A percentile compares a stretch with the other conserved stretches of the same genome.
phyloP scores from a whole-genome alignment of 306 rosid species.

The Echinosophora koreensis region DNA sequence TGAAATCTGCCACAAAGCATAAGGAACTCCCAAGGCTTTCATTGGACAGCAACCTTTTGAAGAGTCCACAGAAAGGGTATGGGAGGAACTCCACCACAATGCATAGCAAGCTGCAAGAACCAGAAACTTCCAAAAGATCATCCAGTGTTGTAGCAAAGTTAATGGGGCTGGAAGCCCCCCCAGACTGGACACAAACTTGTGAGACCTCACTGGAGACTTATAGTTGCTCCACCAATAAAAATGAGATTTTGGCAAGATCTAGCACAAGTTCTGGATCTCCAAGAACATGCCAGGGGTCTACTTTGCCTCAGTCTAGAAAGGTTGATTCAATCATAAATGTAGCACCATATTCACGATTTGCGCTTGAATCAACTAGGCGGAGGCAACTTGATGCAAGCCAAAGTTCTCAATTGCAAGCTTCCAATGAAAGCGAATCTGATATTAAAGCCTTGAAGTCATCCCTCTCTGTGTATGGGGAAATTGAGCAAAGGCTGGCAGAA shows the following conservation, averaged over 20 bases:
- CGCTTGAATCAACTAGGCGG: slow-evolving; percentile 36
- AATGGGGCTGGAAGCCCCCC: slow-evolving; percentile 85
- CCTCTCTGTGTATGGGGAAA: slow-evolving; percentile 82
- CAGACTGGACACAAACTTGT: slow-evolving; percentile 54
- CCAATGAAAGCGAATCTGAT: slow-evolving; percentile 57
- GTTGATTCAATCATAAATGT: slow-evolving; percentile 51
- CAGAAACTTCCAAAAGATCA: slow-evolving; percentile 62
- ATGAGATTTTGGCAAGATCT: too few relatives aligned
- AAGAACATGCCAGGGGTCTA: slow-evolving; percentile 41
- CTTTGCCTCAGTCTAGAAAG: slow-evolving; percentile 52
- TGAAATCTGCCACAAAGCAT: slow-evolving; percentile 62
- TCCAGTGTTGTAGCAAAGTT: slow-evolving; percentile 82
- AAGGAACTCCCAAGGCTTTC: slow-evolving; percentile 92
- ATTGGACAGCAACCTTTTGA: slow-evolving; percentile 77
- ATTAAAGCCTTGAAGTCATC: slow-evolving; percentile 51
- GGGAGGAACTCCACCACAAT: slow-evolving; percentile 43
- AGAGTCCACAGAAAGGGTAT: slow-evolving; percentile 55
- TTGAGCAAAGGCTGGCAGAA: slow-evolving; percentile 83
- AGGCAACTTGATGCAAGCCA: slow-evolving; percentile 57
- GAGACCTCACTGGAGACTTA: background rate
- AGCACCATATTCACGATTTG: slow-evolving; percentile 39
- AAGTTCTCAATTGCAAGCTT: slow-evolving; percentile 52
- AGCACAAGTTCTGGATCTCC: slow-evolving; percentile 47
- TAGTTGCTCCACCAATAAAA: background rate
- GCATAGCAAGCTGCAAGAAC: slow-evolving; percentile 61